A percentile compares a stretch with the other conserved stretches of the same genome.
These are phyloP conservation scores for Nakazawaea ambrosiae DNA, from an alignment of 805 yeast species.

Conservation along the genomic window DNA sequence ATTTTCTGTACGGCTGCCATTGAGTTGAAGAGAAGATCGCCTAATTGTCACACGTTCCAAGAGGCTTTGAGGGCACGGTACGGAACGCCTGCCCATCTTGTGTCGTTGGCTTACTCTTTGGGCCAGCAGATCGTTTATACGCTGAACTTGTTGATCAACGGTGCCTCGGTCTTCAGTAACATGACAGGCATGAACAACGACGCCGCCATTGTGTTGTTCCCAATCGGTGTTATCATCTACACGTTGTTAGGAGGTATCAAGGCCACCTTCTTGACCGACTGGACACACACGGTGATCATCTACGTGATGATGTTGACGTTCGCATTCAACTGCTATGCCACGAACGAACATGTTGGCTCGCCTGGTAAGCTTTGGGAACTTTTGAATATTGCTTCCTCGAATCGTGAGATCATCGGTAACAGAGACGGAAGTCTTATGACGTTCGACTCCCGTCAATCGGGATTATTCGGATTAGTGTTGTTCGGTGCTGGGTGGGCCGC, in stretches of 20 bases:
- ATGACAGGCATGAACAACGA: slow-evolving; percentile 27
- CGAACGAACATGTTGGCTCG: slow-evolving; percentile 25
- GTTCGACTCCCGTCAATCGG: slow-evolving; percentile 21
- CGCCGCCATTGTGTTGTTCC: slow-evolving; percentile 27
- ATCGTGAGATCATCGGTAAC: slow-evolving; percentile 11
- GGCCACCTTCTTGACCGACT: slow-evolving; percentile 33
- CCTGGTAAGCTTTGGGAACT: slow-evolving; percentile 27
- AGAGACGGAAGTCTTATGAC: slow-evolving; percentile 18
- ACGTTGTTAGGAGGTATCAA: slow-evolving; percentile 34
- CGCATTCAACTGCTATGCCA: slow-evolving; percentile 22
- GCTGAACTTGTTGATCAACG: slow-evolving; percentile 26
- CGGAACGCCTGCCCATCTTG: slow-evolving; percentile 23
- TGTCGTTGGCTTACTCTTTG: slow-evolving; percentile 20
- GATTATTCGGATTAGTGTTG: slow-evolving; percentile 20
- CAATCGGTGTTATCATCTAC: slow-evolving; percentile 28
- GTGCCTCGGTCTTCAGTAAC: slow-evolving; percentile 25
- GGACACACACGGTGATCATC: slow-evolving; percentile 30
- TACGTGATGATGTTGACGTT: slow-evolving; percentile 23
- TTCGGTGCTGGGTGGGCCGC: slow-evolving; percentile 31
- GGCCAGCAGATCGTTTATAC: slow-evolving; percentile 24
- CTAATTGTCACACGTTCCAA: slow-evolving; percentile 28
- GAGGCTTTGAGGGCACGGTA: slow-evolving; percentile 26
- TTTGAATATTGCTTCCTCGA: slow-evolving; percentile 20
- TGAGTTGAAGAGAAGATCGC: slow-evolving; percentile 27
- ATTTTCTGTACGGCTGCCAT: slow-evolving; percentile 25